phyloP scores from a whole-genome alignment of 2,329 filamentous ascomycete species.

The Tolypocladium ophioglossoides region DNA sequence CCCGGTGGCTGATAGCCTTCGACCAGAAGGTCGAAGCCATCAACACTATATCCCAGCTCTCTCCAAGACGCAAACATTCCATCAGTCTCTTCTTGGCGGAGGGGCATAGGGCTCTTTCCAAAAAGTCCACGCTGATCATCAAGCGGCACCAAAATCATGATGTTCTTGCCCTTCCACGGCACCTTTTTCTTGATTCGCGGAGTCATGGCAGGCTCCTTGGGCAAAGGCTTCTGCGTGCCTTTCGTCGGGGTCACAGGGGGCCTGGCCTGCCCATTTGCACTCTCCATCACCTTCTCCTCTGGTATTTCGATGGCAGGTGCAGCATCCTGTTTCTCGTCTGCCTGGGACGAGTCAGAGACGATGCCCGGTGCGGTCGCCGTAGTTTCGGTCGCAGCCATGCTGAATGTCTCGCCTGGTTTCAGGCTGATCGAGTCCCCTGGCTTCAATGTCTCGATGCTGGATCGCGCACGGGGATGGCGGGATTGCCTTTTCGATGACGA shows the following conservation, averaged over 20 bases:
- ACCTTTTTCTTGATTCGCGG: constrained; percentile 61
- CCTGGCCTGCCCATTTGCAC: constrained; percentile 16
- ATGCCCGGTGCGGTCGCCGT: constrained; percentile 1
- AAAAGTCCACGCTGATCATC: constrained; percentile 55
- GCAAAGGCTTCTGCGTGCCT: constrained; percentile 22
- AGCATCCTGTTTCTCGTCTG: constrained; percentile 13
- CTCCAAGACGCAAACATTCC: constrained; percentile 57
- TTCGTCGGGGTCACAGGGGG: constrained; percentile 24
- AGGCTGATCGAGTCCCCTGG: constrained; percentile 17
- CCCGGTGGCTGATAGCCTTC: constrained; percentile 26
- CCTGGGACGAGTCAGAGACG: constrained; percentile 9
- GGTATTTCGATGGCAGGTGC: constrained; percentile 3
- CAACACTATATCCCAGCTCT: constrained; percentile 56
- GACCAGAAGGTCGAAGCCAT: constrained; percentile 57
- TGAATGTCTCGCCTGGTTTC: constrained; percentile 17
- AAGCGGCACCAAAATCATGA: constrained; percentile 57
- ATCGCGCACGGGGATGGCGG: constrained; percentile 34
- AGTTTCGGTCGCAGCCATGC: constrained; percentile 20
- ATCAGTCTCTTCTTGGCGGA: constrained; percentile 44
- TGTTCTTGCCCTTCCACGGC: constrained; percentile 65
- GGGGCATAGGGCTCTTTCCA: constrained; percentile 41
- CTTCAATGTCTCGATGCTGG: constrained; percentile 47
- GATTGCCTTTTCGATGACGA: constrained; percentile 13
- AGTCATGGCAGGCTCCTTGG: constrained; percentile 31
- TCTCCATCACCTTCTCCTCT: constrained; percentile 1